Evolutionary conservation across 352 stramenopile species (phyloP).

Genomic region (Poterioochromonas sp.): DNA sequence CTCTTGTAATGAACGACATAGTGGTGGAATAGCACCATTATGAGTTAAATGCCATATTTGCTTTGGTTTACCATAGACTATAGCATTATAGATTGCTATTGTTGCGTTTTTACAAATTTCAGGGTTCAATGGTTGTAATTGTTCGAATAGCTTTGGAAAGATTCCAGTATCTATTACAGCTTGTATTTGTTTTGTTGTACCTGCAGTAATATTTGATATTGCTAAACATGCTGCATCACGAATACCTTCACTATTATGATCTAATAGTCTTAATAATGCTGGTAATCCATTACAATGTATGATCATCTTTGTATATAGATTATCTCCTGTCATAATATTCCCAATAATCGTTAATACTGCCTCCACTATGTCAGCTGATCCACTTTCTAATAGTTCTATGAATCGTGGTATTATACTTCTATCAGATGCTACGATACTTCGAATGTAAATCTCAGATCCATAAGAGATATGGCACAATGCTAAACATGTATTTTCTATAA

Average conservation of each 20-base stretch:
- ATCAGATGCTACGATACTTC: constrained; percentile 95
- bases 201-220: constrained; percentile 98
- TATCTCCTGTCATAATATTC: constrained; percentile 98
- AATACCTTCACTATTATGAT: constrained; percentile 91
- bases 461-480: constrained; percentile 94
- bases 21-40: constrained; percentile 87
- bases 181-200: constrained; percentile 97
- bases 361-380: constrained; percentile 80
- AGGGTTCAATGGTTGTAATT: constrained; percentile 90
- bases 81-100: constrained; percentile 95
- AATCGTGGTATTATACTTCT: constrained; percentile 85
- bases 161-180: constrained; percentile 92
- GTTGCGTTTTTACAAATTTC: constrained; percentile 94
- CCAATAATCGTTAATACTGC: constrained; percentile 89
- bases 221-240: constrained; percentile 98
- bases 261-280: constrained; percentile 81
- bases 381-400: constrained; percentile 89
- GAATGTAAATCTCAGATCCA: constrained; percentile 96
- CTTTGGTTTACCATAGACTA: constrained; percentile 75
- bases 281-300: constrained; percentile 93
- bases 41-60: constrained; percentile 90
- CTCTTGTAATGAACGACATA: constrained; percentile 77
- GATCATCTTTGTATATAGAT: constrained; percentile 97
- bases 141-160: constrained; percentile 87
- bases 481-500: constrained; percentile 98